These are phyloP conservation scores for Flammula alnicola DNA, from an alignment of 1,284 basidiomycete genomes.

Conservation along the genomic window DNA sequence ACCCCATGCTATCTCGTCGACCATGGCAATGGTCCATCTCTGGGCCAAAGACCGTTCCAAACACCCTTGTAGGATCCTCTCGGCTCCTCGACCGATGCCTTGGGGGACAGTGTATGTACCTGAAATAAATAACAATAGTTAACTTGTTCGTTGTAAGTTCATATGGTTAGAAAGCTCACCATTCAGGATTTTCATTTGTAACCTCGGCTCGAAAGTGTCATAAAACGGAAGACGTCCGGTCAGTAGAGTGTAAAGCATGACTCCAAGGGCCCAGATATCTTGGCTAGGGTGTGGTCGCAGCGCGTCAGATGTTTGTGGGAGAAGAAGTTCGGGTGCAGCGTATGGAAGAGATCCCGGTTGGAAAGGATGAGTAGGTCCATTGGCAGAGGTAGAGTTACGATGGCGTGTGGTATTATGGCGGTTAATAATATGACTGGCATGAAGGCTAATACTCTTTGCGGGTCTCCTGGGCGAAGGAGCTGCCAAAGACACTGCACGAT, in stretches of 20 bases:
- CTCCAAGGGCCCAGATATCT: slow-evolving; percentile 93
- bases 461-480: slow-evolving; percentile 32
- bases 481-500: slow-evolving; percentile 43
- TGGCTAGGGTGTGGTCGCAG: slow-evolving; percentile 64
- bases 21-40: slow-evolving; percentile 78
- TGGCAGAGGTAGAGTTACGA: slow-evolving; percentile 62
- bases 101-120: slow-evolving; percentile 63
- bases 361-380: slow-evolving; percentile 38
- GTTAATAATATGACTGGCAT: slow-evolving; percentile 20
- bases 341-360: slow-evolving; percentile 91
- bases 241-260: slow-evolving; percentile 84
- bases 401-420: slow-evolving; percentile 36
- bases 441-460: slow-evolving; percentile 27
- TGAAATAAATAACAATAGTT: slow-evolving; percentile 28
- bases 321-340: slow-evolving; percentile 68
- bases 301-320: slow-evolving; percentile 37
- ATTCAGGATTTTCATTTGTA: slow-evolving; percentile 89
- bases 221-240: slow-evolving; percentile 82
- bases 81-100: slow-evolving; percentile 69
- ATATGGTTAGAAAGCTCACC: slow-evolving; percentile 52
- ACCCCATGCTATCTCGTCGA: slow-evolving; percentile 81
- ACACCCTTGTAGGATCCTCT: slow-evolving; percentile 77
- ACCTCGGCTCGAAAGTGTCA: slow-evolving; percentile 87
- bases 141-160: not conserved
- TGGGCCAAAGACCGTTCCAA: slow-evolving; percentile 60